These are phyloP conservation scores for Trypethelium eluteriae DNA, from an alignment of 495 filamentous ascomycete genomes.

Conservation along the genomic window DNA sequence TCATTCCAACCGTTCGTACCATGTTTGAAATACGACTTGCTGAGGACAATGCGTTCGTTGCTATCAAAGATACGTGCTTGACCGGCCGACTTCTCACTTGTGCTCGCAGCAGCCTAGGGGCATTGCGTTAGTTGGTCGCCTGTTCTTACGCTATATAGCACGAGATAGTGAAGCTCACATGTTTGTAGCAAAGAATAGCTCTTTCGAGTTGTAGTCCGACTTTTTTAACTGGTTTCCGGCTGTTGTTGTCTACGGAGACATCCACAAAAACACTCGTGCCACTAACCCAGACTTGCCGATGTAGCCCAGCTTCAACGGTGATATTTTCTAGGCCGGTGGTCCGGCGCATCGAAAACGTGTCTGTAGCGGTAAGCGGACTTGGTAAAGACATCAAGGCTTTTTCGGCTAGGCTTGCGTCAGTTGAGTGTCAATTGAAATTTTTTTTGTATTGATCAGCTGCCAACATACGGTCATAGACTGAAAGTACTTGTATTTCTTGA, in stretches of 20 bases:
- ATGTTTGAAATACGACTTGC: constrained; percentile 36
- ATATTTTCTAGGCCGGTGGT: constrained; percentile 36
- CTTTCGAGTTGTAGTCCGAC: constrained; percentile 45
- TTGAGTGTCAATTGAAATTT: constrained; percentile 19
- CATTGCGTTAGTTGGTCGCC: constrained; percentile 13
- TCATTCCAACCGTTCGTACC: constrained; percentile 40
- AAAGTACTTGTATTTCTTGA: constrained; percentile 33
- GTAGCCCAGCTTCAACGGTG: constrained; percentile 46
- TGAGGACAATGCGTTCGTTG: constrained; percentile 41
- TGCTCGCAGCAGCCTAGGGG: constrained; percentile 41
- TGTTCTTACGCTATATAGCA: neutral
- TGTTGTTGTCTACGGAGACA: constrained; percentile 45
- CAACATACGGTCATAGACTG: constrained; percentile 33
- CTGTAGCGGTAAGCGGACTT: constrained; percentile 44
- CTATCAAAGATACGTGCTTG: constrained; percentile 46
- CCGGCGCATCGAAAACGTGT: constrained; percentile 39
- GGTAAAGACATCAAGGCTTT: constrained; percentile 47
- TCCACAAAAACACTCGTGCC: constrained; percentile 50
- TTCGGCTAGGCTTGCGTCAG: constrained; percentile 34
- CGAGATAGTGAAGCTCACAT: constrained; percentile 28
- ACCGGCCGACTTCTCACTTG: constrained; percentile 41
- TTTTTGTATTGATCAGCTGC: neutral
- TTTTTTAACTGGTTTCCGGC: constrained; percentile 40
- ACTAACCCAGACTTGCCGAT: constrained; percentile 52
- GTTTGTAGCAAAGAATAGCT: constrained; percentile 43